Base-by-base conservation (phyloP, 768 basidiomycete genomes). In the Amanita exitialis region DNA sequence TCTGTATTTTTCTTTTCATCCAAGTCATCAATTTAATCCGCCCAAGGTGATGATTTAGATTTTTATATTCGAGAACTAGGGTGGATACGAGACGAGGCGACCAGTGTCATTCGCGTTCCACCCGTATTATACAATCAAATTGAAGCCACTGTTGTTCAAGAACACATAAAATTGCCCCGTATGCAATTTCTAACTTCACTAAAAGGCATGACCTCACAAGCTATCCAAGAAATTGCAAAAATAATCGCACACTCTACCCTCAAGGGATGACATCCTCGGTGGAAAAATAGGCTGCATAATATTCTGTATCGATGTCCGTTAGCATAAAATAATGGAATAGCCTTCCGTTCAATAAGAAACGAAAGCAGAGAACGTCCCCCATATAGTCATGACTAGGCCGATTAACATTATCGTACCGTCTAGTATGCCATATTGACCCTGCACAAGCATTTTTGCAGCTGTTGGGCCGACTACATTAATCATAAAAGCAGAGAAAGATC, bases 81-180 rank as follows among this genome's bases (percentile, higher is more conserved):
- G 18, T 92, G 90, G 90, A 64, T 69, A 16, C 54, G 78, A 36
- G 78, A 88, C 51, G 57, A 67, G 13, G 64, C 73, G 13, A 72
- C 71, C 0, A 75, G 74, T 6, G 76, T 82, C n/a, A 72, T 90
- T 47, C 69, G 65, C 13, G 71, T 92, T 49, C 90, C 90, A 20
- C 76, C 82, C 39, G 92, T 91, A 64, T 83, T 85, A 12, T 90
- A 92, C 66, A 92, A 92, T 64, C 87, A 89, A 60, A 87, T 91
- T 58, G 82, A 86, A 59, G 86, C 90, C 0, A 85, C 86, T 0
- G 76, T 92, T 44, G 84, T 90, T 21, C 87, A 88, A 64, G 90
- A 92, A 66, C 78, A 74, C 58, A 83, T 92, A 60, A 84, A 82
- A 63, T 71, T 92, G 55, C 79, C 83, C 52, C 90, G 90, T 90